Evolutionary conservation across 345 rosid genomes (phyloP), one percentile per base, ranked within the genome.

Genomic region (Hypericum perforatum): DNA sequence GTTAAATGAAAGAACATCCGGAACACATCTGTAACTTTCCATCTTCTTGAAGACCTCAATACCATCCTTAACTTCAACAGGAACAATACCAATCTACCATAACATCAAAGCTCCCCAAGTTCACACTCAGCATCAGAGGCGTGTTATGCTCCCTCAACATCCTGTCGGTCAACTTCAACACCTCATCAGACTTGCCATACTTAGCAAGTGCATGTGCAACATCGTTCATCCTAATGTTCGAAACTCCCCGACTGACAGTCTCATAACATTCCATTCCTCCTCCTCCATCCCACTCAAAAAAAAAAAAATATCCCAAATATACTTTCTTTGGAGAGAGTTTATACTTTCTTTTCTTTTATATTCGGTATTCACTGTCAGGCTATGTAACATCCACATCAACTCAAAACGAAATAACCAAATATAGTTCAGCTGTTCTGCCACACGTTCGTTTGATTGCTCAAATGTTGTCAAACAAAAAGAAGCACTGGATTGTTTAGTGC

Each of bases 61-160:
- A 2, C 92, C 92, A 16, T 87, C 92, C 43, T 50, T 70, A 59
- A 82, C 63, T 79, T 32, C 76, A 76, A 52, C 80, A 72, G 0
- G 62, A 71, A 12, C 88, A 87, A 61, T 76, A 82, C 11, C 98
- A 96, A 74, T 83, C 84, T 2, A 64, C 84, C 76, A 85, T 77
- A 37, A 85, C 96, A 69, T 91, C 87, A 70, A 85, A 87, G 61
- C 81, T 87, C 10, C 96, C 98, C 70, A 87, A 68, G 70, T 91
- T 83, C 54, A 87, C 72, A 2, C 77, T 65, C 72, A 87, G 64
- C 29, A 8, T 45, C 71, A 54, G 78, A 14, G 96, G 98, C 0
- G 95, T 95, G 42, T 59, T 71, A 62, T 87, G 96, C 70, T 76
- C 77, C 43, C 54, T 45, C n/a, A 60, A 63, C 84, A 87, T 77